phyloP scores from a whole-genome alignment of 2,329 filamentous ascomycete genomes.

The Coccinonectria pachysandricola region DNA sequence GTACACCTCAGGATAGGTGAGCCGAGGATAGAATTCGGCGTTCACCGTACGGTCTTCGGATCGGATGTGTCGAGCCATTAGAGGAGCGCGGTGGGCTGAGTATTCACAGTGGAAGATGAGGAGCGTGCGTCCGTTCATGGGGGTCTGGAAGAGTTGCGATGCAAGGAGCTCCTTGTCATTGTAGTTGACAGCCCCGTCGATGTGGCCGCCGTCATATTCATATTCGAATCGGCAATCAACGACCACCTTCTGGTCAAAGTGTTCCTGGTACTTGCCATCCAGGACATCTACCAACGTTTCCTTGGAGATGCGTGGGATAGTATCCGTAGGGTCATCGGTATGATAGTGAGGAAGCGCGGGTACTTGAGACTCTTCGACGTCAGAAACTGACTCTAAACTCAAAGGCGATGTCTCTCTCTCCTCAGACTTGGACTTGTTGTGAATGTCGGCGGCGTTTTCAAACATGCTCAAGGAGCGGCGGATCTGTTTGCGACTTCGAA shows the following conservation, averaged over 20 bases:
- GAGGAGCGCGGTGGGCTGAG: constrained; percentile 87
- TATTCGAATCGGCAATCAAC: constrained; percentile 98
- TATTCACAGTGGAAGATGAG: constrained; percentile 97
- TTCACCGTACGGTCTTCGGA: constrained; percentile 81
- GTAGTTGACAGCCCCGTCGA: constrained; percentile 86
- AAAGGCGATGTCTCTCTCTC: constrained; percentile 37
- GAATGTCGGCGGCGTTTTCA: constrained; percentile 77
- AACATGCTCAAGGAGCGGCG: constrained; percentile 96
- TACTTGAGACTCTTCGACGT: constrained; percentile 66
- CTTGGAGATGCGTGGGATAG: constrained; percentile 76
- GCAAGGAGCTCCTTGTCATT: constrained; percentile 90
- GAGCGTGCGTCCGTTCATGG: constrained; percentile 61
- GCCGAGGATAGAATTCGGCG: constrained; percentile 70
- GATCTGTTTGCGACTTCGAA: constrained; percentile 77
- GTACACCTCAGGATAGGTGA: constrained; percentile 96
- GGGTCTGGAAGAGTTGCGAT: constrained; percentile 62
- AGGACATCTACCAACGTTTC: constrained; percentile 78
- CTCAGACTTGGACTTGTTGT: constrained; percentile 64
- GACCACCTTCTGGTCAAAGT: constrained; percentile 73
- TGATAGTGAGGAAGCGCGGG: constrained; percentile 77
- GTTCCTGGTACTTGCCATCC: constrained; percentile 67
- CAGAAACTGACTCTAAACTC: constrained; percentile 63
- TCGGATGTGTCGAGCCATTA: constrained; percentile 92
- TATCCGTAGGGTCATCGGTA: constrained; percentile 69
- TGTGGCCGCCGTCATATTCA: constrained; percentile 94